Base-by-base conservation (phyloP, 2,329 filamentous ascomycete genomes). In the Paecilomyces formosus region DNA sequence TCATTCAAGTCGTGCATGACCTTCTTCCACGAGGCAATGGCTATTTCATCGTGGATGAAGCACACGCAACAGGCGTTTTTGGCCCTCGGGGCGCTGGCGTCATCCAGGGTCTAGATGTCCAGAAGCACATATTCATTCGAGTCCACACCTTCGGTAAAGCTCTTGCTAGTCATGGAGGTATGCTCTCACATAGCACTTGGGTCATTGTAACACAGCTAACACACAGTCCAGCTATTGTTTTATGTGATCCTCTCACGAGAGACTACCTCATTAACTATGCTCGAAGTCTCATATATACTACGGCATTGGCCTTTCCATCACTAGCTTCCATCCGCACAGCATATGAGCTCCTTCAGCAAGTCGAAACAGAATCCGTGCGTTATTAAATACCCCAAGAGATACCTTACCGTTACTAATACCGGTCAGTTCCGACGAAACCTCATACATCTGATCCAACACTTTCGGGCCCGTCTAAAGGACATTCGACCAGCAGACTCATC, bases 181-280 rank as follows among this genome's bases (percentile, higher is more conserved):
- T 66, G 49, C 33, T 53, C 9, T 21, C 51, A 57, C 6, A 18
- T 31, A 12, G 13, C 30, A 30, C 26, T 24, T 26, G 24, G 13
- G 60, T 31, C 58, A 64, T 33, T 68, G 61, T 31, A 51, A 54
- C 54, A 55, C 33, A 51, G 70, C 56, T 63, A 49, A 65, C 55
- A 1, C 49, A 11, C 2, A 49, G 7, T 53, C 5, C 28, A 86
- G 84, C 83, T 1, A 78, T 86, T 21, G 75, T 90, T 1, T 76
- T 91, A 0, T 89, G 86, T 67, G 84, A 84, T 1, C 70, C 79
- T 0, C 72, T 81, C 0, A 82, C 85, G 0, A 77, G 86, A 24
- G 74, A 82, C 1, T 90, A 90, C 62, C 77, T 91, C 55, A 82
- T 90, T 71, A 91, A 92, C 67, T 91, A 91, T 66, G 87, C 88